Evolutionary conservation across 2,329 filamentous ascomycete species (phyloP).

Genomic region (Biscogniauxia mediterranea): DNA sequence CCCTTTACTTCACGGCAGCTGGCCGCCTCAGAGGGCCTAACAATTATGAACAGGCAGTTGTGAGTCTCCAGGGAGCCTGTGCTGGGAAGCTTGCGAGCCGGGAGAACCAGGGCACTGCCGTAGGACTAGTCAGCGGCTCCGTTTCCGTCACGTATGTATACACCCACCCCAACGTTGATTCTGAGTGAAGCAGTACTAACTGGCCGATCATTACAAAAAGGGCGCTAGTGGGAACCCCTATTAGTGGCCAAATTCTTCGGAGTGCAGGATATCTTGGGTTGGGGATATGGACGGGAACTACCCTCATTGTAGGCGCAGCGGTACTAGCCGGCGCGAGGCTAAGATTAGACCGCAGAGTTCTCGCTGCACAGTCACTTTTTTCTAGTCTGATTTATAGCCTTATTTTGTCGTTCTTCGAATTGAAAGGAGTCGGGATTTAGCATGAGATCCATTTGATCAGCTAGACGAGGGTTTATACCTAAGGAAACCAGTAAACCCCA

Average conservation of each 20-base stretch:
- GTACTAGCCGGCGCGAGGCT: conserved; percentile 18
- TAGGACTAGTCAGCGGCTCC: conserved; percentile 41
- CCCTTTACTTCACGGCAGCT: not conserved
- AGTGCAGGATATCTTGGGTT: conserved; percentile 40
- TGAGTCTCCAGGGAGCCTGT: conserved; percentile 46
- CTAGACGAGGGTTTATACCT: too few species aligned
- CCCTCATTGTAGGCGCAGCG: conserved; percentile 30
- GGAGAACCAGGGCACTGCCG: conserved; percentile 39
- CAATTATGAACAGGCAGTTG: conserved; percentile 36
- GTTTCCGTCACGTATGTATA: conserved; percentile 42
- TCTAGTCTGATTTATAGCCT: too few species aligned
- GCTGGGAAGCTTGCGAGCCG: conserved; percentile 40
- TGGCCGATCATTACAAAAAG: conserved; percentile 19
- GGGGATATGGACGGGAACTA: conserved; percentile 38
- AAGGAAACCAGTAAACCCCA: too few species aligned
- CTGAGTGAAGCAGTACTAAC: not conserved
- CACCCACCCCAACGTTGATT: not conserved
- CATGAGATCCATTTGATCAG: too few species aligned
- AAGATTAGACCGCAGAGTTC: conserved; percentile 10
- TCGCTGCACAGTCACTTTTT: conserved; percentile 5
- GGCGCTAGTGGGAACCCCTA: conserved; percentile 40
- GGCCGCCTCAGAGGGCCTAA: not conserved
- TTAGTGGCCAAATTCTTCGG: conserved; percentile 38
- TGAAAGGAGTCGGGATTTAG: too few species aligned
- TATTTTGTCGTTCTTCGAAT: too few species aligned